Percentiles rank a stretch among this genome's conserved stretches.
phyloP scores from a whole-genome alignment of 2,329 filamentous ascomycete genomes.

The Neurospora sp. region DNA sequence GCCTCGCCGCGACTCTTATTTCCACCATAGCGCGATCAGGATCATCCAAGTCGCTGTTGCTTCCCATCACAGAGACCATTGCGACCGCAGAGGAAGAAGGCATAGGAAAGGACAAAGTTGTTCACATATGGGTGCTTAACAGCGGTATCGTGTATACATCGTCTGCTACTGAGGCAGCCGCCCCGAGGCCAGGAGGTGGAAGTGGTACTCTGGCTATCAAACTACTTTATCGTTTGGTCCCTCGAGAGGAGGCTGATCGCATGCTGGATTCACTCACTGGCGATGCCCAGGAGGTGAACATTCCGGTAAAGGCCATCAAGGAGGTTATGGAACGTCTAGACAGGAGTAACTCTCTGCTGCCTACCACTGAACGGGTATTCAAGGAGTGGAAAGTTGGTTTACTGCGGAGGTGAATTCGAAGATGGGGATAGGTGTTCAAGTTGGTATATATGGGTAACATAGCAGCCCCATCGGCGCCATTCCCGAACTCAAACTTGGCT shows the following conservation, averaged over 20 bases:
- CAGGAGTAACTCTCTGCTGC: slow-evolving; percentile 41
- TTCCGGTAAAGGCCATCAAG: slow-evolving; percentile 42
- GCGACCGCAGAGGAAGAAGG: background rate
- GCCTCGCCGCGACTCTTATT: slow-evolving; percentile 42
- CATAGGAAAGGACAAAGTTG: slow-evolving; percentile 15
- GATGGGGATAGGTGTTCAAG: background rate
- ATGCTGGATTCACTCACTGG: slow-evolving; percentile 42
- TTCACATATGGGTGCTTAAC: slow-evolving; percentile 49
- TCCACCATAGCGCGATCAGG: slow-evolving; percentile 46
- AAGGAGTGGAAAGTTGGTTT: slow-evolving; percentile 60
- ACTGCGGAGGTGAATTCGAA: slow-evolving; percentile 38
- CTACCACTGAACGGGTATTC: slow-evolving; percentile 45
- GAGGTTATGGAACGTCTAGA: slow-evolving; percentile 35
- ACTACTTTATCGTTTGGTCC: slow-evolving; percentile 39
- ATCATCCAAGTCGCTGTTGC: slow-evolving; percentile 45
- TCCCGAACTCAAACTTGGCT: background rate
- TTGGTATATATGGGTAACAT: background rate
- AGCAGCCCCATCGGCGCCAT: background rate
- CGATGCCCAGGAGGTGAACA: slow-evolving; percentile 48
- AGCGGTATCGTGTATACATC: slow-evolving; percentile 43
- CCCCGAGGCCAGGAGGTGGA: background rate
- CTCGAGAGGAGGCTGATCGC: slow-evolving; percentile 33
- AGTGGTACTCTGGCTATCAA: slow-evolving; percentile 34
- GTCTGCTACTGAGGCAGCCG: slow-evolving; percentile 20
- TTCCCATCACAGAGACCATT: slow-evolving; percentile 25